phyloP scores from a whole-genome alignment of 139 green algal genomes.

The Raphidocelis subcapitata region DNA sequence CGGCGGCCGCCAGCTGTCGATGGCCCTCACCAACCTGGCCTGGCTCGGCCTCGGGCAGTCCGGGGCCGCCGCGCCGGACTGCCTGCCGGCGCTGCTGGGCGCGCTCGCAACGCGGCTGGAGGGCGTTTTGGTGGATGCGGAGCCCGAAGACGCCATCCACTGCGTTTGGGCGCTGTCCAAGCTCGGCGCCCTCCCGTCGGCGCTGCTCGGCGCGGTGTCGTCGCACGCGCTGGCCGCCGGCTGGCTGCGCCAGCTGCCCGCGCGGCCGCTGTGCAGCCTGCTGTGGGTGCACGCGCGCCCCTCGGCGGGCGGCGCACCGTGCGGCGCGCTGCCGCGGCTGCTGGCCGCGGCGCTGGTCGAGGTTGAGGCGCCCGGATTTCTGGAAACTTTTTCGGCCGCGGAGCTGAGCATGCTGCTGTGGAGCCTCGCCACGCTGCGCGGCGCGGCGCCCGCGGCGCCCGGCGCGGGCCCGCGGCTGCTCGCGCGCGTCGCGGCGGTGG shows the following conservation, averaged over 20 bases:
- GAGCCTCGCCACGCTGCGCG: slow-evolving; percentile 18
- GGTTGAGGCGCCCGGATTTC: slow-evolving; percentile 8
- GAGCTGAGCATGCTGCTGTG: slow-evolving; percentile 31
- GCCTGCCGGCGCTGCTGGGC: not conserved
- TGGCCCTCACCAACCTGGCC: slow-evolving; percentile 18
- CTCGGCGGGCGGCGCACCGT: slow-evolving; percentile 14
- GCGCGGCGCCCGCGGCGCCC: not conserved
- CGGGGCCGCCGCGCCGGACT: not conserved
- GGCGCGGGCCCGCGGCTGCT: not conserved
- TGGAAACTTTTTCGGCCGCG: slow-evolving; percentile 19
- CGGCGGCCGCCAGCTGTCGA: not conserved
- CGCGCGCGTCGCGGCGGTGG: not conserved
- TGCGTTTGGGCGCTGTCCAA: slow-evolving; percentile 18
- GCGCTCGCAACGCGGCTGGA: not conserved
- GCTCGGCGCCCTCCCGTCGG: not conserved
- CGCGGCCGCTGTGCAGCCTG: slow-evolving; percentile 9
- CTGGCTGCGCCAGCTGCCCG: slow-evolving; percentile 21
- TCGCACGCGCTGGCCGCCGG: not conserved
- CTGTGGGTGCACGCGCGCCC: slow-evolving; percentile 26
- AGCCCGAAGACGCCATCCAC: slow-evolving; percentile 28
- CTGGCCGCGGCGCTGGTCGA: slow-evolving; percentile 17
- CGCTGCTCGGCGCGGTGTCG: not conserved
- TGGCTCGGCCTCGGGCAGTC: too few relatives aligned
- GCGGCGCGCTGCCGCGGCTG: slow-evolving; percentile 3
- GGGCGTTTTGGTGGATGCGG: not conserved